Evolutionary conservation across 1,284 basidiomycete genomes (phyloP), one percentile per base, ranked within the genome.

Genomic region (Trametes pubescens): DNA sequence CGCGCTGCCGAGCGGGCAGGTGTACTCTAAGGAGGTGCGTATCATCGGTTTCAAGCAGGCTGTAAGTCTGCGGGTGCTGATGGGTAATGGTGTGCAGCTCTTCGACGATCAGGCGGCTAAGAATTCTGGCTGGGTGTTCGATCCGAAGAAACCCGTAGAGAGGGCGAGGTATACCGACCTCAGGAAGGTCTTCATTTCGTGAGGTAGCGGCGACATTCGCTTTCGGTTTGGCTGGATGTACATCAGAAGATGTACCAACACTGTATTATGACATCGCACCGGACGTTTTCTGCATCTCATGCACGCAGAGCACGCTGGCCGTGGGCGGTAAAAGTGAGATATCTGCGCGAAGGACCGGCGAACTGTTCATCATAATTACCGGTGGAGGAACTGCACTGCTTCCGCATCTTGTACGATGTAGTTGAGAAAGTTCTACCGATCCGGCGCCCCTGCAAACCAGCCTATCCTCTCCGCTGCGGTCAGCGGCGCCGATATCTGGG

Each of bases 1-100:
- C 87, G 91, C 88, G n/a, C 93, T 99, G 73, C 93, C 95, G 0
- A 92, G 94, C 67, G 97, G 96, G 4, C 85, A 92, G 69, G 96
- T 99, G 21, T 99, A 99, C 76, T 97, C 95, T 21, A 84, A 86
- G 74, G 92, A 94, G 84, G 96, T 94, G 72, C 67, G 86, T 80
- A 46, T 29, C 44, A n/a, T 14, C 4, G 22, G 14, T 29, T 22
- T 11, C 11, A 18, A 11, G 24, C 5, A 18, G 24, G 24, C 5
- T 14, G 7, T 34, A 35, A 32, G 16, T 47, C 32, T 57, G 29
- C 29, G 8, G 8, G 29, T 34, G 10, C 6, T 11, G 24, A 38
- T 18, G 26, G 32, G 26, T 37, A 16, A 13, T 24, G 32, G 26
- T 37, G 21, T 47, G 21, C 69, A 96, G 92, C 93, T 91, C 2